Evolutionary conservation across 768 basidiomycete species (phyloP).

Genomic region (Russula lepida): DNA sequence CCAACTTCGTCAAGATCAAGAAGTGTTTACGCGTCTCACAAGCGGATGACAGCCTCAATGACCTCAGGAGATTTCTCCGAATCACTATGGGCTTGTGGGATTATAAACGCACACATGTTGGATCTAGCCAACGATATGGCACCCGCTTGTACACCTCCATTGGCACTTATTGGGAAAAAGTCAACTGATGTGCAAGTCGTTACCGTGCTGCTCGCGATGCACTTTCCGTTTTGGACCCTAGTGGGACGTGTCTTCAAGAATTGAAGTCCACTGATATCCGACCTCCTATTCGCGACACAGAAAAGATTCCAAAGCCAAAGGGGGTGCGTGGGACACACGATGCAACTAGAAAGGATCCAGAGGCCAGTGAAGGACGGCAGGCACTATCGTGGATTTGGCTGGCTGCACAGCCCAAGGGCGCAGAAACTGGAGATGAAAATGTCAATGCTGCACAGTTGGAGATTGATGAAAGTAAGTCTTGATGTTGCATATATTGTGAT

Average conservation of each 20-base stretch:
- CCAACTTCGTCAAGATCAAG: neutral
- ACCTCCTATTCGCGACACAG: neutral
- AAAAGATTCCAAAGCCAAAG: neutral
- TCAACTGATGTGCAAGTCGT: neutral
- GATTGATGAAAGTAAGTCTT: neutral
- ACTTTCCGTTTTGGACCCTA: neutral
- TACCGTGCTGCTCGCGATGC: neutral
- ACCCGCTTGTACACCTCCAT: neutral
- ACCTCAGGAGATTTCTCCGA: neutral
- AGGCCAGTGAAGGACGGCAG: neutral
- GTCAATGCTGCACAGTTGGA: neutral
- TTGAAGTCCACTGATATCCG: neutral
- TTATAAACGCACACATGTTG: neutral
- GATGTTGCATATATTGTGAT: neutral
- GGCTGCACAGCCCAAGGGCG: neutral
- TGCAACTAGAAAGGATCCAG: neutral
- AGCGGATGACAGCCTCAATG: neutral
- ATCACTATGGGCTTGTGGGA: neutral
- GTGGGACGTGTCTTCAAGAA: neutral
- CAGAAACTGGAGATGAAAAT: neutral
- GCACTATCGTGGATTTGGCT: neutral
- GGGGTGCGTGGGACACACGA: neutral
- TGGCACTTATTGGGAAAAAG: neutral
- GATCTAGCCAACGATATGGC: neutral
- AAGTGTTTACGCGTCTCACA: neutral